Percentiles rank a stretch among this genome's conserved stretches.
phyloP scores from a whole-genome alignment of 2,329 filamentous ascomycete species.

The Penicillium decumbens region DNA sequence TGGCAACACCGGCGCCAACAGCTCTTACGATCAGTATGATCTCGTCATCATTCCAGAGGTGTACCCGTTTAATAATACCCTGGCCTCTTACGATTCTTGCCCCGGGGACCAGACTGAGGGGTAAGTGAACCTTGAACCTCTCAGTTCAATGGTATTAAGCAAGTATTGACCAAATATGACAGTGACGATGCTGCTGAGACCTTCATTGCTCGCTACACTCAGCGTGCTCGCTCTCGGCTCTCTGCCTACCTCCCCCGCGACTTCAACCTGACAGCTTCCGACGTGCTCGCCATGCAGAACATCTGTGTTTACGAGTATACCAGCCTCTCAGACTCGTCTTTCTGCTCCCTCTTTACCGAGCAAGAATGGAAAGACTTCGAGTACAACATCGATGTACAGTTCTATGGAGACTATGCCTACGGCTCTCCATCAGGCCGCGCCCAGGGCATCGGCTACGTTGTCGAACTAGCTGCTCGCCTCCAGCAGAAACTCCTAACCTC shows the following conservation, averaged over 20 bases:
- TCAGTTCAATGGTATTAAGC: background rate
- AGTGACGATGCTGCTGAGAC: slow-evolving; percentile 27
- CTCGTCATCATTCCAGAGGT: slow-evolving; percentile 51
- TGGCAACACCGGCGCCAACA: slow-evolving; percentile 25
- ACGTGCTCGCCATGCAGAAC: slow-evolving; percentile 51
- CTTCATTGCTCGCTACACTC: slow-evolving; percentile 48
- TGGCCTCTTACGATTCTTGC: slow-evolving; percentile 52
- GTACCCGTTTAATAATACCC: slow-evolving; percentile 50
- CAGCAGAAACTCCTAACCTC: slow-evolving; percentile 45
- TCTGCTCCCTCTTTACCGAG: slow-evolving; percentile 52
- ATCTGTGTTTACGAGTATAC: slow-evolving; percentile 54
- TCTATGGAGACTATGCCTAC: slow-evolving; percentile 44
- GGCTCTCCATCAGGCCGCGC: slow-evolving; percentile 51
- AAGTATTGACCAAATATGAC: slow-evolving; percentile 1
- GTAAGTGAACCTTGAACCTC: slow-evolving; percentile 5
- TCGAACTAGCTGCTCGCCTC: slow-evolving; percentile 50
- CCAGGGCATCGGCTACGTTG: slow-evolving; percentile 51
- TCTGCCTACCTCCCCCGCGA: slow-evolving; percentile 46
- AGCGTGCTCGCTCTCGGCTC: slow-evolving; percentile 44
- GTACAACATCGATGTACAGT: slow-evolving; percentile 51
- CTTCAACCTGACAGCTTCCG: slow-evolving; percentile 48
- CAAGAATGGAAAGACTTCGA: slow-evolving; percentile 55
- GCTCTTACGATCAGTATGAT: slow-evolving; percentile 32
- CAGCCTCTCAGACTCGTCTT: slow-evolving; percentile 49
- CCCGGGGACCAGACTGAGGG: slow-evolving; percentile 33